Conservation (phyloP, 495 filamentous ascomycete species). For the Platismatia glauca region DNA sequence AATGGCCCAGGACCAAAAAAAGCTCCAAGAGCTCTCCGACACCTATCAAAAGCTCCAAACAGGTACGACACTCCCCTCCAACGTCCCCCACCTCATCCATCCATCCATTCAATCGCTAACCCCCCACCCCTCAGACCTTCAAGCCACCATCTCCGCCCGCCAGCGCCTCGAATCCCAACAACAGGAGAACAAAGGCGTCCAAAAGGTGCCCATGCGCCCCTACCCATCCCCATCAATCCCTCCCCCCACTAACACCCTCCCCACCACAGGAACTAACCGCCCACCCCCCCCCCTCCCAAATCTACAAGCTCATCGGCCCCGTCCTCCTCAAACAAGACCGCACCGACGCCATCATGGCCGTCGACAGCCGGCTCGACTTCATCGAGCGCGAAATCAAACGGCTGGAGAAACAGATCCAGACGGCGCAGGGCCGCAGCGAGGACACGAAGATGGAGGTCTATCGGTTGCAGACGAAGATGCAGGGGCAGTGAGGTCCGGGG, state of each 20-base stretch:
- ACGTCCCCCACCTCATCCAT: too few species aligned
- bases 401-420: conserved; percentile 71
- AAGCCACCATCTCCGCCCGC: conserved; percentile 62
- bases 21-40: conserved; percentile 73
- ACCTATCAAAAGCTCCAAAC: conserved; percentile 80
- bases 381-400: conserved; percentile 88
- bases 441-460: conserved; percentile 57
- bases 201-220: conserved; percentile 48
- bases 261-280: conserved; percentile 62
- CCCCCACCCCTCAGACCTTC: conserved; percentile 51
- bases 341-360: conserved; percentile 75
- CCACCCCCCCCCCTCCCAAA: conserved; percentile 69
- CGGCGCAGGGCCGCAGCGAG: conserved; percentile 72
- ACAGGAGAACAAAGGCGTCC: conserved; percentile 82
- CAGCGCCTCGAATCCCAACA: conserved; percentile 91
- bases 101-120: not conserved
- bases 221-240: not conserved
- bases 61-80: conserved; percentile 38
- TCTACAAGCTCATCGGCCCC: conserved; percentile 92
- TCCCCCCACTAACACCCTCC: not conserved
- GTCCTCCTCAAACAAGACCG: conserved; percentile 92
- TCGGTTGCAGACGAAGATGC: conserved; percentile 17
- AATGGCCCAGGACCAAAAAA: conserved; percentile 44
- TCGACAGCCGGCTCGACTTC: conserved; percentile 81
- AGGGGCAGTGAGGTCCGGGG: not conserved